phyloP scores from a whole-genome alignment of 768 basidiomycete genomes.

The Naganishia friedmannii region DNA sequence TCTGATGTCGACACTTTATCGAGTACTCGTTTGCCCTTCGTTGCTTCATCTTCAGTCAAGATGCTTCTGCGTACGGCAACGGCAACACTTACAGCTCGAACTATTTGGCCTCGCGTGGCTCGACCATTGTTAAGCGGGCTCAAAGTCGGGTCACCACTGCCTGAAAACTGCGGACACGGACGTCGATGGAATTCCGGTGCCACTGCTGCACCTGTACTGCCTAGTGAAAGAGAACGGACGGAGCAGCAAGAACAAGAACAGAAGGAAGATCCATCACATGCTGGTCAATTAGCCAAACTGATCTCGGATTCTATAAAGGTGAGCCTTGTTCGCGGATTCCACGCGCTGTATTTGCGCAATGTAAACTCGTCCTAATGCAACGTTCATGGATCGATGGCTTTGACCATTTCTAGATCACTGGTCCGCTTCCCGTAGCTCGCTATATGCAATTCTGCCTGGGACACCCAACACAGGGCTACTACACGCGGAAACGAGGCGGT shows the following conservation, averaged over 20 bases:
- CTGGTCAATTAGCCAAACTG: constrained; percentile 61
- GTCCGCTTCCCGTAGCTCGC: constrained; percentile 78
- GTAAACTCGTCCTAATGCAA: not conserved
- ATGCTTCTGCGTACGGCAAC: not conserved
- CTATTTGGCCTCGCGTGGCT: not conserved
- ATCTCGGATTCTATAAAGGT: constrained; percentile 73
- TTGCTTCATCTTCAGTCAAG: not conserved
- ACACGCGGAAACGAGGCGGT: constrained; percentile 57
- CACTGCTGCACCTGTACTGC: not conserved
- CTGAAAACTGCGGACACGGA: no score
- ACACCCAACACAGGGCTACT: constrained; percentile 89
- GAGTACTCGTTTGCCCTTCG: no score
- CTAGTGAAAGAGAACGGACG: not conserved
- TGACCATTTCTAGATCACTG: constrained; percentile 63
- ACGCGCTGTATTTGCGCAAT: not conserved
- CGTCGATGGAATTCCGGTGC: not conserved
- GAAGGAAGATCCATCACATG: not conserved
- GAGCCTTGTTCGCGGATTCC: constrained; percentile 28
- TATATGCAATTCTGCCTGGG: constrained; percentile 90
- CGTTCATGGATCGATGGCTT: not conserved
- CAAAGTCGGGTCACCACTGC: not conserved
- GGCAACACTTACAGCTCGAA: not conserved
- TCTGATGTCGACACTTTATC: no score
- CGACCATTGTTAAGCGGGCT: not conserved
- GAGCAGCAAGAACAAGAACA: not conserved